Percentiles rank a stretch among this genome's conserved stretches.
Evolutionary conservation across 2,329 filamentous ascomycete species (phyloP).

Genomic region (Cordyceps militaris): DNA sequence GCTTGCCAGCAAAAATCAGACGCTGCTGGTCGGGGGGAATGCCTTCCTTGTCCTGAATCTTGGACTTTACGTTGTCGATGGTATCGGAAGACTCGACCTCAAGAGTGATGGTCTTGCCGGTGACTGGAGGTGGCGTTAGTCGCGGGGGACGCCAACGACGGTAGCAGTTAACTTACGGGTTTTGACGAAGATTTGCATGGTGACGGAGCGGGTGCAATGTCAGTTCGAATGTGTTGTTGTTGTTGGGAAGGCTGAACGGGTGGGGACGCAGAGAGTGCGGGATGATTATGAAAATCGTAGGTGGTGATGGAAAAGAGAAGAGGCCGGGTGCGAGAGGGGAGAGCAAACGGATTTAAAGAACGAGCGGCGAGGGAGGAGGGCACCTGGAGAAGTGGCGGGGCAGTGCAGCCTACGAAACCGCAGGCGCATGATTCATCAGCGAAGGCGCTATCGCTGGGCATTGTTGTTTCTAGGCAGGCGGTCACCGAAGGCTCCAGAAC

Average conservation of each 20-base stretch:
- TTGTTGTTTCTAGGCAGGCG: slow-evolving; percentile 5
- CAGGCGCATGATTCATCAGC: slow-evolving; percentile 32
- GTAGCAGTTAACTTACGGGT: slow-evolving; percentile 59
- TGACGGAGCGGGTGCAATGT: slow-evolving; percentile 9
- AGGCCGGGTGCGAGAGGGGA: slow-evolving; percentile 17
- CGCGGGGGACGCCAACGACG: background rate
- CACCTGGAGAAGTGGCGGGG: slow-evolving; percentile 25
- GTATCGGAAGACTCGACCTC: slow-evolving; percentile 4
- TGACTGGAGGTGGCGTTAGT: slow-evolving; percentile 43
- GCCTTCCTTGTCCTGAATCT: slow-evolving; percentile 6
- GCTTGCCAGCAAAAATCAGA: slow-evolving; percentile 93
- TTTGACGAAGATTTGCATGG: slow-evolving; percentile 98
- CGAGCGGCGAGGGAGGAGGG: slow-evolving; percentile 15
- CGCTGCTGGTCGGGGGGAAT: slow-evolving; percentile 96
- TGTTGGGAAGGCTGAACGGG: background rate
- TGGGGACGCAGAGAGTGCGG: background rate
- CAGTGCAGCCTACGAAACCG: slow-evolving; percentile 21
- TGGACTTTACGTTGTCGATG: slow-evolving; percentile 4
- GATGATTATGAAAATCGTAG: slow-evolving; percentile 10
- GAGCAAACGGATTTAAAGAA: slow-evolving; percentile 26
- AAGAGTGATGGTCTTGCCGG: slow-evolving; percentile 50
- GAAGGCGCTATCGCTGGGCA: slow-evolving; percentile 18
- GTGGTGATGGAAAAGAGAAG: slow-evolving; percentile 16
- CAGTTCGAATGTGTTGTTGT: slow-evolving; percentile 4
- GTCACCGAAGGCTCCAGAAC: slow-evolving; percentile 34